These are phyloP conservation scores for Brassica rapa DNA, from an alignment of 345 rosid species.

Conservation along the genomic window DNA sequence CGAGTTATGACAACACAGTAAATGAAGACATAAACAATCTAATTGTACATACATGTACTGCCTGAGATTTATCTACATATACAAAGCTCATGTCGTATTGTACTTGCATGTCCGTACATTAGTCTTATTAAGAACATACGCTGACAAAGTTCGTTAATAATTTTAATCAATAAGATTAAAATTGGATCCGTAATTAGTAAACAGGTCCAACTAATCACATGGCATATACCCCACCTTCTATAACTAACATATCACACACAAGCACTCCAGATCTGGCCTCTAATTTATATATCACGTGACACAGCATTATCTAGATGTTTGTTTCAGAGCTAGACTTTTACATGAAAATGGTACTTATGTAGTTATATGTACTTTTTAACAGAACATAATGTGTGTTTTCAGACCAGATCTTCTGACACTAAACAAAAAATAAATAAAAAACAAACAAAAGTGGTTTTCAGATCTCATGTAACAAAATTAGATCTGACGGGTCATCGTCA, in stretches of 20 bases:
- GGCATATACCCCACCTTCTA: slow-evolving; percentile 1
- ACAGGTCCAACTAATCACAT: slow-evolving; percentile 21
- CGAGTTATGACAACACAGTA: neutral
- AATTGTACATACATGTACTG: neutral
- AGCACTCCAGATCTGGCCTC: slow-evolving; percentile 16
- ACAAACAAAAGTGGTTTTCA: neutral
- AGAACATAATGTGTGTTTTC: neutral
- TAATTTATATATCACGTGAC: slow-evolving; percentile 16
- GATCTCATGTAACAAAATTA: slow-evolving; percentile 22
- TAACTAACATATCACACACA: neutral
- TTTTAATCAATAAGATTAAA: slow-evolving; percentile 1
- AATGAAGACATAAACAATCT: neutral
- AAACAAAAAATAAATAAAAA: neutral
- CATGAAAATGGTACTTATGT: slow-evolving; percentile 8
- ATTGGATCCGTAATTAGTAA: neutral
- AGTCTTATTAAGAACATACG: neutral
- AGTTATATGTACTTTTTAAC: neutral
- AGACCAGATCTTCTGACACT: slow-evolving; percentile 1
- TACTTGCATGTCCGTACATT: slow-evolving; percentile 46
- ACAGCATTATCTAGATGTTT: slow-evolving; percentile 20
- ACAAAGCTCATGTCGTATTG: slow-evolving; percentile 35
- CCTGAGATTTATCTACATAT: neutral
- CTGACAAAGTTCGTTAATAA: neutral
- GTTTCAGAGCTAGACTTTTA: slow-evolving; percentile 1
- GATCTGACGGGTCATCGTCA: slow-evolving; percentile 28